Evolutionary conservation across 768 basidiomycete genomes (phyloP), one percentile per base, ranked within the genome.

Genomic region (Leucosporidium scottii): DNA sequence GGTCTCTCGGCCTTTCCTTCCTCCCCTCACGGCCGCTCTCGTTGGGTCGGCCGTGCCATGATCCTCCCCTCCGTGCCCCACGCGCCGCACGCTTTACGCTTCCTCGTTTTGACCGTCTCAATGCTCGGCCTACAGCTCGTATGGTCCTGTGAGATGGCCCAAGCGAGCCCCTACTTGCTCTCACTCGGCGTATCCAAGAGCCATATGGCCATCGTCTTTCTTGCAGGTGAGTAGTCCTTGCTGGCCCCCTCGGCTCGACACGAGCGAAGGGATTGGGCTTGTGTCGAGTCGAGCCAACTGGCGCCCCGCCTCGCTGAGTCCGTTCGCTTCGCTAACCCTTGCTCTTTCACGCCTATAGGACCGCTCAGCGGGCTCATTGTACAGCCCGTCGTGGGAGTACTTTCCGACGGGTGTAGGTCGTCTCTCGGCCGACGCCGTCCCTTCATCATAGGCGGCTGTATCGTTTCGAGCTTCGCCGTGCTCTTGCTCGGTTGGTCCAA

Each of bases 111-210:
- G 20, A 31, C 60, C 23, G 20, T 28, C 23, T 28, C 28, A 27
- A 61, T 50, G 60, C 30, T 50, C 28, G 60, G 48, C 21, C 28
- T 61, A 3, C 60, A 91, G 77, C 85, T 91, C 68, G 84, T 94
- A 57, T 96, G 93, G 93, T 88, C 88, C 1, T 87, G 94, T 18
- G 93, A 96, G 75, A 93, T 96, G 90, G 87, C 90, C 0, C 93
- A 94, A 69, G 91, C 89, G 79, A 31, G n/a, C 17, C 59, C 1
- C n/a, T 97, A 94, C 78, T 83, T 97, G 2, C 82, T 93, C 62
- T 90, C 91, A 0, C 85, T 96, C 0, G 93, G 93, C 20, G 80
- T 96, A 18, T 85, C 87, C 3, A 94, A 91, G 78, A 87, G 89
- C 3, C 82, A 83, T 68, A 91, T 96, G 85, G 87, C 92, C 0